These are phyloP conservation scores for Trypanosoma melophagium DNA, from an alignment of 208 protist genomes.

Conservation along the genomic window DNA sequence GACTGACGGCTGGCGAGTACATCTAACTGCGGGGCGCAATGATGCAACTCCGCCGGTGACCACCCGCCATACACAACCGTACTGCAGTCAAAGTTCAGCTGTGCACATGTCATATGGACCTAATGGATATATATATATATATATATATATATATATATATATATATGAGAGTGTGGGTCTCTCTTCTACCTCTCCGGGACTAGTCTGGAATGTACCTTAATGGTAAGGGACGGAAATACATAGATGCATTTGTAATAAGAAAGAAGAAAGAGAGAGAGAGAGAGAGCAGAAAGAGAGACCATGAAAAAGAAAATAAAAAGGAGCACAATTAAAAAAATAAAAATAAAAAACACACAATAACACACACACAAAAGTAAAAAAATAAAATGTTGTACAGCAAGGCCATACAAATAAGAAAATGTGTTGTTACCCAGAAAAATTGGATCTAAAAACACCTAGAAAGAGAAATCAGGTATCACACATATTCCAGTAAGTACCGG, in stretches of 20 bases:
- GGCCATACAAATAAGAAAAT: too few relatives aligned
- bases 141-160: constrained; percentile 16
- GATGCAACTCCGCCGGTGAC: constrained; percentile 21
- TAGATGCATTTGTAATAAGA: neutral
- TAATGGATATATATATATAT: constrained; percentile 11
- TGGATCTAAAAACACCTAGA: too few relatives aligned
- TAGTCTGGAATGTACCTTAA: neutral
- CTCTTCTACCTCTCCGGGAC: constrained; percentile 3
- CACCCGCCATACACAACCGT: constrained; percentile 30
- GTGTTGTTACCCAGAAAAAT: too few relatives aligned
- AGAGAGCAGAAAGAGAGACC: neutral
- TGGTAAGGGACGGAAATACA: constrained; percentile 10
- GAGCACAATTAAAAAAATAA: constrained; percentile 9
- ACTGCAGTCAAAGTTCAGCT: constrained; percentile 11
- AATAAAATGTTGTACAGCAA: too few relatives aligned
- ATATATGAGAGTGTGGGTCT: neutral
- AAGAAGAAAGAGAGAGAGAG: neutral
- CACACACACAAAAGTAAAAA: neutral
- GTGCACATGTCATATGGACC: constrained; percentile 19
- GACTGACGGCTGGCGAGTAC: constrained; percentile 10
- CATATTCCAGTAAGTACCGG: too few relatives aligned
- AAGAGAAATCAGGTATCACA: too few relatives aligned
- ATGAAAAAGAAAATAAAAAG: neutral
- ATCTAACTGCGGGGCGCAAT: constrained; percentile 9
- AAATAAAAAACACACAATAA: constrained; percentile 16